phyloP scores from a whole-genome alignment of 306 rosid species.

The Prunus kanzakura region DNA sequence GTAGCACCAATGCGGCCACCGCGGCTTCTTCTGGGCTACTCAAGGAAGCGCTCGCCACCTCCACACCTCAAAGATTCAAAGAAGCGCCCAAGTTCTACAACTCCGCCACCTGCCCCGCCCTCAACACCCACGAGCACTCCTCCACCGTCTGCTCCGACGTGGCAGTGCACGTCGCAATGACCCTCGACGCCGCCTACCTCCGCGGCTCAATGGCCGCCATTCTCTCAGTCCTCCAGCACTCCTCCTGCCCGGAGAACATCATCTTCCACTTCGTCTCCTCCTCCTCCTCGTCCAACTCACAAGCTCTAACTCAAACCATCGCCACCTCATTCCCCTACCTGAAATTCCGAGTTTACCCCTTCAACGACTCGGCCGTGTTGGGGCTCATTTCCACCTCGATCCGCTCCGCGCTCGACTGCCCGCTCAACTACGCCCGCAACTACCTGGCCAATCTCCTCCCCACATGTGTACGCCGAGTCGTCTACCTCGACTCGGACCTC shows the following conservation, averaged over 20 bases:
- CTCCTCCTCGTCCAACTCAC: conserved; percentile 34
- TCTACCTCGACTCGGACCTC: conserved; percentile 91
- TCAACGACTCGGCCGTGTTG: conserved; percentile 50
- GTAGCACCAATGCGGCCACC: conserved; percentile 1
- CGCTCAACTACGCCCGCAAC: conserved; percentile 94
- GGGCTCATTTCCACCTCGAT: conserved; percentile 90
- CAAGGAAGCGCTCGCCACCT: background rate
- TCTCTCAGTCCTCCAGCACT: conserved; percentile 90
- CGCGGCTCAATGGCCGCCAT: conserved; percentile 97
- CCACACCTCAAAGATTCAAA: conserved; percentile 39
- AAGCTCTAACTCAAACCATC: conserved; percentile 29
- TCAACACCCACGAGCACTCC: background rate
- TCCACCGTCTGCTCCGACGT: conserved; percentile 30
- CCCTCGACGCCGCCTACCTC: conserved; percentile 77
- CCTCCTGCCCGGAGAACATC: conserved; percentile 79
- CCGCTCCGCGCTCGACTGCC: conserved; percentile 83
- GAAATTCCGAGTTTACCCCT: conserved; percentile 72
- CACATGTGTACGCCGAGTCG: conserved; percentile 42
- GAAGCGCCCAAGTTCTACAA: conserved; percentile 95
- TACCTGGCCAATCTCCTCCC: conserved; percentile 76
- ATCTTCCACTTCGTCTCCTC: conserved; percentile 74
- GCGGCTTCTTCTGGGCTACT: background rate
- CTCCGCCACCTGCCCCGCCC: conserved; percentile 53
- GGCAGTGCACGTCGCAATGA: conserved; percentile 81
- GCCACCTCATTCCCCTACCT: conserved; percentile 66